Conservation (phyloP, 2,329 filamentous ascomycete genomes). For the Colletotrichum sojae region DNA sequence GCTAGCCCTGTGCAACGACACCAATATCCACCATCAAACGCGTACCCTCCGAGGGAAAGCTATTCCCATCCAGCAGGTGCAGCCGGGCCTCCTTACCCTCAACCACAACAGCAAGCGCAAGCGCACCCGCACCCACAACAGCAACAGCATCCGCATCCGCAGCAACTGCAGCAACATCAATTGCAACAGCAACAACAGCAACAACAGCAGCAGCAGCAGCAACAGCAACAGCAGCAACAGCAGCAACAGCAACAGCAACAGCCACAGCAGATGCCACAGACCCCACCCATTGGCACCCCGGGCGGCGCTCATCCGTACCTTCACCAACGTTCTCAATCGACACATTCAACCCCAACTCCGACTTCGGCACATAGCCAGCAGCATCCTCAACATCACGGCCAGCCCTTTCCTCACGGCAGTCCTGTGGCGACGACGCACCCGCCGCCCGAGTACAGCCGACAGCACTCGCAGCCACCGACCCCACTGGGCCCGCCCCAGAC, state of each 20-base stretch:
- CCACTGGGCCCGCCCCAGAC: conserved; percentile 66
- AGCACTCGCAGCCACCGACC: conserved; percentile 68
- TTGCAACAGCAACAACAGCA: conserved; percentile 45
- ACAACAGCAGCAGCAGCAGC: conserved; percentile 56
- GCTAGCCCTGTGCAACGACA: conserved; percentile 67
- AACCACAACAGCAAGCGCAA: conserved; percentile 47
- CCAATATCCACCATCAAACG: conserved; percentile 62
- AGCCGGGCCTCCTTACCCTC: conserved; percentile 49
- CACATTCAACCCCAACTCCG: conserved; percentile 72
- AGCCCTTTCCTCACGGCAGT: conserved; percentile 67
- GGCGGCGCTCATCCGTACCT: conserved; percentile 52
- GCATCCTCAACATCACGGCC: conserved; percentile 67
- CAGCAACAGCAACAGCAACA: conserved; percentile 45
- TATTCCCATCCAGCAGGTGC: conserved; percentile 57
- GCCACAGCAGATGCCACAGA: conserved; percentile 57
- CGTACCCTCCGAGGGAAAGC: conserved; percentile 62
- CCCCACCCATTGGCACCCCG: conserved; percentile 59
- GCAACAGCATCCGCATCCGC: too few relatives aligned
- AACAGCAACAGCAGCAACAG: conserved; percentile 53
- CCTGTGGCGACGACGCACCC: conserved; percentile 63
- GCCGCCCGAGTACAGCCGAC: conserved; percentile 60
- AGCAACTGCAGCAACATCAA: conserved; percentile 46
- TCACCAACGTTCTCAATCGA: conserved; percentile 69
- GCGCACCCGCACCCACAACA: conserved; percentile 52
- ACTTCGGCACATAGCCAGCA: conserved; percentile 74